Evolutionary conservation across 2,329 filamentous ascomycete genomes (phyloP), one percentile per base, ranked within the genome.

Genomic region (Talaromyces sp.): DNA sequence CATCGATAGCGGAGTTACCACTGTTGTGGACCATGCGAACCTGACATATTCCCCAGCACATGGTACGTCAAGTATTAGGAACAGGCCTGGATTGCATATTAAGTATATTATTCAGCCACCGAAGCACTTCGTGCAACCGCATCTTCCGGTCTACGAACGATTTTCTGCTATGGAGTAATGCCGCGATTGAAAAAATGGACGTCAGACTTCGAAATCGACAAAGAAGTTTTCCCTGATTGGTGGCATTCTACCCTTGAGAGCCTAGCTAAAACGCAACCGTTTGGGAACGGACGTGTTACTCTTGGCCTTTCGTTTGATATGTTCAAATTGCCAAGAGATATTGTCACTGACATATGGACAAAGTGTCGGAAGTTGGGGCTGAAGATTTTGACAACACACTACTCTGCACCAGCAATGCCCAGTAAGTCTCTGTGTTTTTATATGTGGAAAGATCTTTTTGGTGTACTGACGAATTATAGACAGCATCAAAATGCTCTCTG

Each of bases 11-110:
- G 59, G 59, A 7, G 53, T 56, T 28, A 60, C 59, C 22, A 60
- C 53, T 1, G 59, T 60, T 10, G 53, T 60, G 8, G 59, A 60
- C 11, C 59, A 60, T 27, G 59, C 59, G 30, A 53, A 60, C n/a
- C 47, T 60, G 53, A 55, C 53, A 25, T 60, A 60, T 17, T 60
- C 59, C 8, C 22, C 53, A 17, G 53, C 13, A 22, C 32, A 60
- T 7, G 53, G 59, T 60, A 51, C n/a, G 44, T 27, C 1, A 22
- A 51, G 4, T 13, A 39, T 39, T 19, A 51, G 13, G 19, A 22
- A 22, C 13, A 25, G 15, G 5, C 27, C 27, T 51, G n/a, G 9
- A 51, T 51, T 13, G n/a, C 13, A 39, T 51, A 13, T 22, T 51
- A 51, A 51, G n/a, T 13, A 51, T 22, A 15, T 27, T 27, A 15